phyloP scores from a whole-genome alignment of 2,329 filamentous ascomycete genomes.

The Penicillium fuscoglaucum region DNA sequence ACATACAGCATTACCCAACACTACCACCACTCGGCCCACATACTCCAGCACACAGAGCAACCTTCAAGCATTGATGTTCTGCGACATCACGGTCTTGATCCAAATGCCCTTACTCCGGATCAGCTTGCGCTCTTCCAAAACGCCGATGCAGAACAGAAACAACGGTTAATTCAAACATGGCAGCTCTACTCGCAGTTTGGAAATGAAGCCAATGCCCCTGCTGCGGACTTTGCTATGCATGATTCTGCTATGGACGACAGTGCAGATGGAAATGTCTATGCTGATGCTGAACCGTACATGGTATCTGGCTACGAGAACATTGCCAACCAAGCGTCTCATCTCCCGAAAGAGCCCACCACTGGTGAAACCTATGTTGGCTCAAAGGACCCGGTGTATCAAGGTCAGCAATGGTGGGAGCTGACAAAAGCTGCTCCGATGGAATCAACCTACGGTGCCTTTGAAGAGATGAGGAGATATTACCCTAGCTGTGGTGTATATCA shows the following conservation, averaged over 20 bases:
- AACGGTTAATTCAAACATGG: constrained; percentile 81
- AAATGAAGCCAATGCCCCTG: not conserved
- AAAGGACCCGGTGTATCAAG: constrained; percentile 45
- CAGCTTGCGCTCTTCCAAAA: constrained; percentile 78
- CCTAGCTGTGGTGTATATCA: constrained; percentile 21
- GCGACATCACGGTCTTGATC: constrained; percentile 67
- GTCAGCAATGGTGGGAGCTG: constrained; percentile 42
- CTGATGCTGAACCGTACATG: constrained; percentile 82
- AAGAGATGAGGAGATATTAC: constrained; percentile 33
- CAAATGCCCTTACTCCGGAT: constrained; percentile 65
- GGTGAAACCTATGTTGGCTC: constrained; percentile 37
- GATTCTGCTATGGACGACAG: constrained; percentile 24
- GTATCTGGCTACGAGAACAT: constrained; percentile 73
- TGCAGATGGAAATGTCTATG: constrained; percentile 44
- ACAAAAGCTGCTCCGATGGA: constrained; percentile 34
- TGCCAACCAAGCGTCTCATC: constrained; percentile 61
- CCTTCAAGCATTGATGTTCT: constrained; percentile 58
- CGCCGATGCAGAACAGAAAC: constrained; percentile 69
- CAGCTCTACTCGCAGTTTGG: constrained; percentile 63
- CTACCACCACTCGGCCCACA: constrained; percentile 77
- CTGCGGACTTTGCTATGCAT: constrained; percentile 15
- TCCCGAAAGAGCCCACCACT: constrained; percentile 31
- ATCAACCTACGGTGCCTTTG: constrained; percentile 41
- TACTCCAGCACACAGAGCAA: constrained; percentile 41
- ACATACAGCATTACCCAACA: constrained; percentile 77